phyloP scores from a whole-genome alignment of 1,284 basidiomycete species.

The Boletus semigastroideus region DNA sequence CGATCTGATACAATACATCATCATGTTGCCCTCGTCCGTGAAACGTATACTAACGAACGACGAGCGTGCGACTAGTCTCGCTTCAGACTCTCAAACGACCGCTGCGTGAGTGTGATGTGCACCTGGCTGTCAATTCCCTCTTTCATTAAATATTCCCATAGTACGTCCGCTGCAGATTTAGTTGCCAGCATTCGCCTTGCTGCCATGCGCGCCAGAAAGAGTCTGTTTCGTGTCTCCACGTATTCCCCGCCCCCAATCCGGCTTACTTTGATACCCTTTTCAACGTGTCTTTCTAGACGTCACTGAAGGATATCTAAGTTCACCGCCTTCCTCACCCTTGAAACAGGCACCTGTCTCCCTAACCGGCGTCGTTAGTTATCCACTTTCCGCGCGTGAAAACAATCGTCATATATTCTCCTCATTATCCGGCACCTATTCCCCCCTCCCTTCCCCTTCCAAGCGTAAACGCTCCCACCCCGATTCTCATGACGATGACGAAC shows the following conservation, averaged over 20 bases:
- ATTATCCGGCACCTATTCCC: conserved; percentile 23
- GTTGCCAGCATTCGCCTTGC: conserved; percentile 35
- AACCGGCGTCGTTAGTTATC: conserved; percentile 19
- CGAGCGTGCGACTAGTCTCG: conserved; percentile 33
- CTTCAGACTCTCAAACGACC: conserved; percentile 25
- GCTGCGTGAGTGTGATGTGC: conserved; percentile 22
- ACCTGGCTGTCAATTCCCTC: conserved; percentile 3
- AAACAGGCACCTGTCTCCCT: conserved; percentile 30
- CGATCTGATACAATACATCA: conserved; percentile 3
- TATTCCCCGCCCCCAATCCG: conserved; percentile 24
- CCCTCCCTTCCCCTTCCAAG: conserved; percentile 36
- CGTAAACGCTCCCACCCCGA: conserved; percentile 32
- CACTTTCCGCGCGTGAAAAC: conserved; percentile 32
- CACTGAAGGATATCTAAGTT: conserved; percentile 33
- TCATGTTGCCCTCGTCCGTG: conserved; percentile 19
- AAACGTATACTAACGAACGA: conserved; percentile 48
- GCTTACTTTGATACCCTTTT: conserved; percentile 25
- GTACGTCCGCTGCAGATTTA: conserved; percentile 23
- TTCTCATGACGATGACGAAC: conserved; percentile 23
- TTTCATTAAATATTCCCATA: conserved; percentile 8
- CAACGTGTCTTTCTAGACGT: conserved; percentile 30
- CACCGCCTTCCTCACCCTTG: conserved; percentile 29
- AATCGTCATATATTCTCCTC: conserved; percentile 33
- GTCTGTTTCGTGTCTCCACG: conserved; percentile 28
- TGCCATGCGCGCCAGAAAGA: conserved; percentile 34